Evolutionary conservation across 768 basidiomycete genomes (phyloP).

Genomic region (Rhodocollybia butyracea): DNA sequence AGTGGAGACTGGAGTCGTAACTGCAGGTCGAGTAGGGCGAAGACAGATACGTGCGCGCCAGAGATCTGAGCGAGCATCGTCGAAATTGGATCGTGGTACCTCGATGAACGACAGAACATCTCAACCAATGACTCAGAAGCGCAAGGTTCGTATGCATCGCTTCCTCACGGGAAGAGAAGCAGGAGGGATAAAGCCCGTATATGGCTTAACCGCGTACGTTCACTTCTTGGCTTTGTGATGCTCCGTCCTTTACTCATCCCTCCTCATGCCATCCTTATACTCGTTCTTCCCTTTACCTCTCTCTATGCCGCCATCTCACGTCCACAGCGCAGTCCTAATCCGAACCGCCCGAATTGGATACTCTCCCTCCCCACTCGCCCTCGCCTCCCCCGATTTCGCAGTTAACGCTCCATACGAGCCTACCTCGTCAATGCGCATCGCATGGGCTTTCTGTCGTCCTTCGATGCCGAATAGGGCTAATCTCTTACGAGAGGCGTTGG

Average conservation of each 20-base stretch:
- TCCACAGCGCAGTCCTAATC: slow-evolving; percentile 42
- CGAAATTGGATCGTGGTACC: not conserved
- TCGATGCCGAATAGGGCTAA: not conserved
- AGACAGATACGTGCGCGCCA: too few relatives aligned
- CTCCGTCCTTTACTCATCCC: not conserved
- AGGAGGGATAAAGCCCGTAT: slow-evolving; percentile 85
- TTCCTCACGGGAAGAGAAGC: slow-evolving; percentile 87
- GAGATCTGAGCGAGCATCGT: not conserved
- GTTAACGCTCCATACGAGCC: slow-evolving; percentile 26
- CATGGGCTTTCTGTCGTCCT: slow-evolving; percentile 6
- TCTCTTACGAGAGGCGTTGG: not conserved
- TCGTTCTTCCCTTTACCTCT: not conserved
- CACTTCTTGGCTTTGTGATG: not conserved
- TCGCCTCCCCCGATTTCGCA: slow-evolving; percentile 32
- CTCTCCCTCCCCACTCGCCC: slow-evolving; percentile 27
- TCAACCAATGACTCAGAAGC: slow-evolving; percentile 11
- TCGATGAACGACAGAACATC: not conserved
- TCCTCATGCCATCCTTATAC: not conserved
- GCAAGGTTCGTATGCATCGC: slow-evolving; percentile 58
- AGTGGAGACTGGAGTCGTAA: too few relatives aligned
- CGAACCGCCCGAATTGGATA: slow-evolving; percentile 43
- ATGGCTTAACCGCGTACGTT: slow-evolving; percentile 82
- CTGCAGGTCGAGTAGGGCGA: too few relatives aligned
- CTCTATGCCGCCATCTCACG: too few relatives aligned
- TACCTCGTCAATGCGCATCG: slow-evolving; percentile 1